A percentile compares a stretch with the other conserved stretches of the same genome.
These are phyloP conservation scores for Amylostereum areolatum DNA, from an alignment of 1,284 basidiomycete genomes.

Conservation along the genomic window DNA sequence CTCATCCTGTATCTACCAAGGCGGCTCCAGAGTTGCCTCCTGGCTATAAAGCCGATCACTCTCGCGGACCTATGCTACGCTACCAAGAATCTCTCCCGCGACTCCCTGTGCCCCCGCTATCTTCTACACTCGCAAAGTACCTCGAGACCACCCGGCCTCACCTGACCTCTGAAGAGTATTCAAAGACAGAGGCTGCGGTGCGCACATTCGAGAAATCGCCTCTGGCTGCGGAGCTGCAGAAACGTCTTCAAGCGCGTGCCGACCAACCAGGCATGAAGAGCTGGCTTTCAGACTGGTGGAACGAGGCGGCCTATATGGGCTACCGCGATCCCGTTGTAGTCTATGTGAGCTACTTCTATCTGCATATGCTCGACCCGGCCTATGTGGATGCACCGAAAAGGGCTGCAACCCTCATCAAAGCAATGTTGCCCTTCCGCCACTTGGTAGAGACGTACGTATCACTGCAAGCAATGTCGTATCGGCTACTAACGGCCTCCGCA, in stretches of 20 bases:
- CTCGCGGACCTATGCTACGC: conserved; percentile 69
- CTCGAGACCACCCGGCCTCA: conserved; percentile 79
- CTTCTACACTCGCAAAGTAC: conserved; percentile 82
- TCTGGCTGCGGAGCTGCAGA: conserved; percentile 73
- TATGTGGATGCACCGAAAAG: conserved; percentile 55
- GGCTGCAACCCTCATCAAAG: conserved; percentile 80
- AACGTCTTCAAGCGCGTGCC: conserved; percentile 73
- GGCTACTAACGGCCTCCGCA: conserved; percentile 21
- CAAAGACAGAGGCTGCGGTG: conserved; percentile 55
- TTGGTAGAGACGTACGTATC: conserved; percentile 70
- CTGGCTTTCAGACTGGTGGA: conserved; percentile 99
- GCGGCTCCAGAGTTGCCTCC: conserved; percentile 25
- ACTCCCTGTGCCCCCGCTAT: conserved; percentile 80
- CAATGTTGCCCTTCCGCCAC: conserved; percentile 77
- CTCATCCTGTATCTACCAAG: not conserved
- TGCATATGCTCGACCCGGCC: conserved; percentile 70
- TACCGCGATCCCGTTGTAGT: conserved; percentile 90
- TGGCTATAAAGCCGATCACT: conserved; percentile 39
- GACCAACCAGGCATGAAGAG: conserved; percentile 53
- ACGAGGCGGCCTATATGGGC: conserved; percentile 84
- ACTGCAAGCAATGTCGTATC: not conserved
- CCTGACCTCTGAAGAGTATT: conserved; percentile 57
- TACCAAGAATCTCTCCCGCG: conserved; percentile 77
- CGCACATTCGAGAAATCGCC: conserved; percentile 69
- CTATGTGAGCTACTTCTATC: conserved; percentile 93